phyloP scores from a whole-genome alignment of 1,284 basidiomycete genomes.

The Rhodofomes roseus region DNA sequence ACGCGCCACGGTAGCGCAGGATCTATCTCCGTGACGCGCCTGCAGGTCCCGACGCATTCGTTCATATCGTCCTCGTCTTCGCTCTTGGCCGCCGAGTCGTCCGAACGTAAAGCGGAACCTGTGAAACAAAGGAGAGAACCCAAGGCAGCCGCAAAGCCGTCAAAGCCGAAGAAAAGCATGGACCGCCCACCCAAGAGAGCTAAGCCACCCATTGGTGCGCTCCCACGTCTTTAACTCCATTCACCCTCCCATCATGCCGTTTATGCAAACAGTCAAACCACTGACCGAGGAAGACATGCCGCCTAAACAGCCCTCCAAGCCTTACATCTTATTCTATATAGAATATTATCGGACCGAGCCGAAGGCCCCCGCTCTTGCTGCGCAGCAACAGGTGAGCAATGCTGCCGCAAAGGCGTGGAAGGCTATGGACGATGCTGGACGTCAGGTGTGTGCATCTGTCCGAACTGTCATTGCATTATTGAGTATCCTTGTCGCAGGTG shows the following conservation, averaged over 20 bases:
- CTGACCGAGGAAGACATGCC: not conserved
- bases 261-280: not conserved
- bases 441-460: not conserved
- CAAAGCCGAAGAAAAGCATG: slow-evolving; percentile 2
- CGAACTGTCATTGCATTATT: too few species aligned
- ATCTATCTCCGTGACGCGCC: not conserved
- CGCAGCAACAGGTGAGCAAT: not conserved
- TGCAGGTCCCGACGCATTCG: slow-evolving; percentile 2
- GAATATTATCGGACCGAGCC: not conserved
- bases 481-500: not conserved
- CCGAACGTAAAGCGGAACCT: too few species aligned
- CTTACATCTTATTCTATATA: not conserved
- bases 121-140: too few species aligned
- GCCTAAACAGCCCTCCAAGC: not conserved
- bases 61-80: slow-evolving; percentile 1
- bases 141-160: slow-evolving; percentile 1
- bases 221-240: not conserved
- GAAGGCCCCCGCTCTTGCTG: not conserved
- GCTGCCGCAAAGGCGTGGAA: not conserved
- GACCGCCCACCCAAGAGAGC: slow-evolving; percentile 3
- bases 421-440: not conserved
- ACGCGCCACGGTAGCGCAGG: not conserved
- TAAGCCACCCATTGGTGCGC: not conserved
- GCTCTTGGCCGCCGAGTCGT: not conserved
- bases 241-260: not conserved